Base-by-base conservation (phyloP, 495 filamentous ascomycete genomes). In the Symbiotaphrina buchneri region DNA sequence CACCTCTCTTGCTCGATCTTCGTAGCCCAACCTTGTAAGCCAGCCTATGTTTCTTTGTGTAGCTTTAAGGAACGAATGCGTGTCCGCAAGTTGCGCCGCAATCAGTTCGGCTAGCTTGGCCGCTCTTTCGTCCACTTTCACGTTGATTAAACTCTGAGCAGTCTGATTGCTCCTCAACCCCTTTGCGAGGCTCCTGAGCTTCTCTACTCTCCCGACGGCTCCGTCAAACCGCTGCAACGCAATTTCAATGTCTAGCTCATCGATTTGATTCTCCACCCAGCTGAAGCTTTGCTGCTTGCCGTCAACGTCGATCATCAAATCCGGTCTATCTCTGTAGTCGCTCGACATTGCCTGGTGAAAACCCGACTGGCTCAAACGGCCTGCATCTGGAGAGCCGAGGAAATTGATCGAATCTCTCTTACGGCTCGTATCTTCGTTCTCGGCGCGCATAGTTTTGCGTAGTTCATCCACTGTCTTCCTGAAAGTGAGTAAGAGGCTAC, bases 241-340 rank as follows among this genome's bases (percentile, higher is more conserved):
- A 32, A 99, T 87, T 45, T 82, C 72, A 39, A 93, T 93, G 41
- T 95, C 90, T 3, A 99, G 66, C 43, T 92, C 83, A 45, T 99
- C 87, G 41, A 99, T 73, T 52, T 95, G 82, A 26, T 68, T 65
- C 45, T 99, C 87, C 0, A 95, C 82, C 78, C 79, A 93, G 14
- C 87, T 75, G 11, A 99, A 60, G 41, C 84, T 93, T 46, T 93
- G 79, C 41, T 92, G 84, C 42, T 90, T 85, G 15, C 90, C 87
- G 41, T 95, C 87, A 17, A 94, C 82, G 39, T 94, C 90, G 35
- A 99, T 82, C 21, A 90, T 60, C 50, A 93, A 65, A 28, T 68
- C 68, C 0, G 67, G 56, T 18, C 55, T 56, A 39, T 83, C 74
- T 41, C 68, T 70, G 11, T 45, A 43, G 4, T 43, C 43, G 41